Base-by-base conservation (phyloP, 140 eudicot genomes). In the Stevia rebaudiana region DNA sequence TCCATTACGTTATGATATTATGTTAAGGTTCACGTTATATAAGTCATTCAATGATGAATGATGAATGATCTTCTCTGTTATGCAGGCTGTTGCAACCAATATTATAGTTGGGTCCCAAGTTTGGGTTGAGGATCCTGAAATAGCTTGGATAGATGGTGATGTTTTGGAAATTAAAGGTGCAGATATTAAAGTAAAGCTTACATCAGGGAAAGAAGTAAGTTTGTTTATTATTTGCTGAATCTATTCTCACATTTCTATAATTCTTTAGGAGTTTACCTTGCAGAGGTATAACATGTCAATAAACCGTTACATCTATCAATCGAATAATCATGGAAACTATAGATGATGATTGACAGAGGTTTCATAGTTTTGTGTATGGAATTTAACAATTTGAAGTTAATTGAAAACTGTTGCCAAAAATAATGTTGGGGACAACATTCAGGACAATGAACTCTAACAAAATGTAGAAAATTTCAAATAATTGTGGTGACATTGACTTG, bases 81-180 rank as follows among this genome's bases (percentile, higher is more conserved):
- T 84, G 80, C 82, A 90, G 97, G 74, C 78, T 78, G 80, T 61
- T 43, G 61, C 88, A 11, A 25, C 73, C 62, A 78, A 73, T 76
- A 66, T 82, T 61, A 77, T 75, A 28, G 84, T 83, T 28, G 98
- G 98, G 60, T 84, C 98, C 56, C 95, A 78, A 50, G 98, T 88
- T 56, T 91, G 98, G 98, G 89, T 91, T 72, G 96, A 81, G 77
- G 98, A 91, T 83, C 80, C 85, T 35, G 96, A 87, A 28, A 74
- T 68, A 81, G 95, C 95, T 79, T 91, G 98, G 98, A 58, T 84
- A 78, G 96, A 82, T 77, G 98, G 98, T 70, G 92, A 78, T 71
- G 92, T 92, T 67, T 52, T 76, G 56, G 95, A 83, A 85, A 81
- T 88, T 12, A 71, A 85, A 52, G 96, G 81, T n/a, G 75, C 75